Evolutionary conservation across 2,329 filamentous ascomycete species (phyloP).

Genomic region (Orbilia blumenaviensis): DNA sequence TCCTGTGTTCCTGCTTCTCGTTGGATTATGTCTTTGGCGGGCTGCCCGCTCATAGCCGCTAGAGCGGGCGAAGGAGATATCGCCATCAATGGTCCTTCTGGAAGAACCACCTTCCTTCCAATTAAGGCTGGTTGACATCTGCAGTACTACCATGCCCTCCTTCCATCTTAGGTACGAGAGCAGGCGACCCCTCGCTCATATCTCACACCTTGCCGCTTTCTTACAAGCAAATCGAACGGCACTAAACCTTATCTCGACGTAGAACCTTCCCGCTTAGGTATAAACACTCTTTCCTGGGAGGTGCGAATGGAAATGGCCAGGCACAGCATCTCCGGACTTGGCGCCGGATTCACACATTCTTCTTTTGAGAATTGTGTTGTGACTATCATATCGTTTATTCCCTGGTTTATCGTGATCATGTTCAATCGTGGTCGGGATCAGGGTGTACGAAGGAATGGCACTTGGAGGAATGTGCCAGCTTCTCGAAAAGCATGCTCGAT

Average conservation of each 20-base stretch:
- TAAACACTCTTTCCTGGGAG: constrained; percentile 30
- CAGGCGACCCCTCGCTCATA: constrained; percentile 18
- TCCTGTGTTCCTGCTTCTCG: constrained; percentile 1
- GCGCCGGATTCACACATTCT: constrained; percentile 48
- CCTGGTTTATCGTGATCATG: constrained; percentile 51
- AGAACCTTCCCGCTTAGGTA: constrained; percentile 42
- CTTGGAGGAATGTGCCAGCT: constrained; percentile 25
- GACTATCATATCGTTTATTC: constrained; percentile 39
- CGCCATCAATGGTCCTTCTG: constrained; percentile 22
- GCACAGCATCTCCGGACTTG: constrained; percentile 38
- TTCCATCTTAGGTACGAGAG: constrained; percentile 29
- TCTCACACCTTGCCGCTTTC: constrained; percentile 14
- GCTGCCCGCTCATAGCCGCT: constrained; percentile 38
- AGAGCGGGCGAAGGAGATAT: constrained; percentile 1
- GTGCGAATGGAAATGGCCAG: constrained; percentile 29
- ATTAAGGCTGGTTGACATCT: constrained; percentile 53
- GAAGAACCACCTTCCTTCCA: constrained; percentile 41
- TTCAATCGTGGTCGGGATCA: constrained; percentile 34
- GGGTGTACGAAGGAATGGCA: constrained; percentile 17
- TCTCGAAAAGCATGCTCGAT: constrained; percentile 42
- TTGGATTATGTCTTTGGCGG: neutral
- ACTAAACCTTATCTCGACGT: constrained; percentile 42
- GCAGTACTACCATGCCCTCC: constrained; percentile 32
- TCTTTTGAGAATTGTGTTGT: constrained; percentile 43
- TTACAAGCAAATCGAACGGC: constrained; percentile 9